phyloP scores from a whole-genome alignment of 2,329 filamentous ascomycete genomes.

The Xylaria sp. region DNA sequence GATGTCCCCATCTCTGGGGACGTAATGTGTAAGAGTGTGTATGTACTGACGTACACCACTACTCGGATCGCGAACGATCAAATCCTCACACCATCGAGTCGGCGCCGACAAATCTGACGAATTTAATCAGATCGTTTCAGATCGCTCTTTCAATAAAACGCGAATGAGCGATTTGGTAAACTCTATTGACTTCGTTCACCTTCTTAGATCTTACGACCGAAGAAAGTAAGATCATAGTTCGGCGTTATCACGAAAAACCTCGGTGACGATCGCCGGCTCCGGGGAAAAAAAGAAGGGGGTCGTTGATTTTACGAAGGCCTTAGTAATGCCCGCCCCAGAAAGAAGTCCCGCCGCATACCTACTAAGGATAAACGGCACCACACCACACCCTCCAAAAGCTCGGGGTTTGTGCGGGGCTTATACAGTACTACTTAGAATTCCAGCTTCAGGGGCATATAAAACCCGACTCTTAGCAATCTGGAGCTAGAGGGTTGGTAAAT shows the following conservation, averaged over 20 bases:
- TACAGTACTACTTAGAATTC: no score
- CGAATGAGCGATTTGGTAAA: slow-evolving; percentile 8
- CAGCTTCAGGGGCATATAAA: slow-evolving; percentile 27
- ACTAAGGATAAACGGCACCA: neutral
- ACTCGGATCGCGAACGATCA: neutral
- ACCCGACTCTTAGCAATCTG: slow-evolving; percentile 11
- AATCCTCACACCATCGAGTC: neutral
- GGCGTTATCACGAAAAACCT: slow-evolving; percentile 13
- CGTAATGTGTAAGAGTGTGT: neutral
- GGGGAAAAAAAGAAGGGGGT: neutral
- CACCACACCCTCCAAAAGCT: neutral
- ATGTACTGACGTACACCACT: neutral
- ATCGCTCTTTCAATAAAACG: slow-evolving; percentile 5
- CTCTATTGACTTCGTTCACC: neutral
- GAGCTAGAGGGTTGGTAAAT: neutral
- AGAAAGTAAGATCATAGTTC: neutral
- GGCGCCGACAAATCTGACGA: neutral
- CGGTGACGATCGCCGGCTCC: slow-evolving; percentile 11
- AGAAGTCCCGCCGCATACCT: neutral
- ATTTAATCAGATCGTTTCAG: neutral
- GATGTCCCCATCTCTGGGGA: slow-evolving; percentile 20
- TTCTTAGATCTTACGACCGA: neutral
- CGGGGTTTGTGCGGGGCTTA: slow-evolving; percentile 29
- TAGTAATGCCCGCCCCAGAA: slow-evolving; percentile 8
- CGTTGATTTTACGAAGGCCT: slow-evolving; percentile 21